These are phyloP conservation scores for Phytophthora hybrid DNA, from an alignment of 352 stramenopile genomes.

Conservation along the genomic window DNA sequence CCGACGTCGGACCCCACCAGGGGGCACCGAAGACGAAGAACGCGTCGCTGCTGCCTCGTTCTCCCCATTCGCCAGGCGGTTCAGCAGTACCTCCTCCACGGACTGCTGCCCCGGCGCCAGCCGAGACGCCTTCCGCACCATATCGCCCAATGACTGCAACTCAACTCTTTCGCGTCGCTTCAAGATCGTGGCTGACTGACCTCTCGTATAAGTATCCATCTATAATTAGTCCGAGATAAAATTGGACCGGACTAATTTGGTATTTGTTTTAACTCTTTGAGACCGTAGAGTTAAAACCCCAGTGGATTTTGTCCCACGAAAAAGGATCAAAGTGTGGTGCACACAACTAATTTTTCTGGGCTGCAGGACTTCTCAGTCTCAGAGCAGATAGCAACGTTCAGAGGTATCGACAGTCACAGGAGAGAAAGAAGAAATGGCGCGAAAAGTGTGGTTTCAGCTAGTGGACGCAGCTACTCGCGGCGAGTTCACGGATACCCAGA, in stretches of 20 bases:
- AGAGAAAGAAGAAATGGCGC: background rate
- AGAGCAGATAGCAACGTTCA: no score
- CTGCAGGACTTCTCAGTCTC: no score
- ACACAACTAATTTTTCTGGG: no score
- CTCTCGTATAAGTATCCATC: conserved; percentile 9
- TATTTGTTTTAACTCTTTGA: background rate
- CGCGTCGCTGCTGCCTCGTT: background rate
- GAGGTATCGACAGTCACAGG: no score
- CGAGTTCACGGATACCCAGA: background rate
- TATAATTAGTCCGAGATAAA: conserved; percentile 3
- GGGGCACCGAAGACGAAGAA: conserved; percentile 12
- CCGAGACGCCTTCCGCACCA: conserved; percentile 69
- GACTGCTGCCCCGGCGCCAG: conserved; percentile 66
- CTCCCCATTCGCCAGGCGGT: conserved; percentile 47
- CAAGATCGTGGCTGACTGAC: conserved; percentile 1
- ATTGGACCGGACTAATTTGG: background rate
- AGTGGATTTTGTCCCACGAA: no score
- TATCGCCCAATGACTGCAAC: conserved; percentile 19
- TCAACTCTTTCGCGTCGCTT: conserved; percentile 17
- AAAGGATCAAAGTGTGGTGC: no score
- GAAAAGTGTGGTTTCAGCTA: background rate
- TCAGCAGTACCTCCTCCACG: conserved; percentile 75
- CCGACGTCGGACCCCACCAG: conserved; percentile 4
- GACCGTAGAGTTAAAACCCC: no score
- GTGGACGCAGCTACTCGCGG: background rate